phyloP scores from a whole-genome alignment of 2,329 filamentous ascomycete species.

The Trichoderma oligosporum region DNA sequence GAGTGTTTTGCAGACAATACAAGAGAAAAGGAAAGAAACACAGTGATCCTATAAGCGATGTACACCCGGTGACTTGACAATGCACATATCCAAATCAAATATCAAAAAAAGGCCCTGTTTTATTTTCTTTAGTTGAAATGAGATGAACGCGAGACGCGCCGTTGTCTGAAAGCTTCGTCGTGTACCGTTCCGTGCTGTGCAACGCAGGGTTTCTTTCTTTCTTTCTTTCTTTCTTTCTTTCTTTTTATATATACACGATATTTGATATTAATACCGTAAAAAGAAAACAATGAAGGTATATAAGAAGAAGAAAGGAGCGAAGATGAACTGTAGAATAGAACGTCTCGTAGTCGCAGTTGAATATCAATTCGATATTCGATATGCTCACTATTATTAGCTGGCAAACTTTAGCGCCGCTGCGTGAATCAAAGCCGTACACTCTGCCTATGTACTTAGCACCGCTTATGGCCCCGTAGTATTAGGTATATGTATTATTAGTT shows the following conservation, averaged over 20 bases:
- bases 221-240: too few relatives aligned
- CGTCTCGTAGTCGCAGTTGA: neutral
- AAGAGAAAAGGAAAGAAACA: neutral
- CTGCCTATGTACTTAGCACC: neutral
- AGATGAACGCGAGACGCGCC: neutral
- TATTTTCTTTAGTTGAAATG: neutral
- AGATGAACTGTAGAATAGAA: neutral
- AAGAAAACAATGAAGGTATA: neutral
- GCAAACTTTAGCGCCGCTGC: neutral
- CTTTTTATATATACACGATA: too few relatives aligned
- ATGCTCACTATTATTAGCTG: neutral
- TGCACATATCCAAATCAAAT: neutral
- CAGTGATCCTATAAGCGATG: neutral
- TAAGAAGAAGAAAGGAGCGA: neutral
- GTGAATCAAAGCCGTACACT: neutral
- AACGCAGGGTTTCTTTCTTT: neutral
- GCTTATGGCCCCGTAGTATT: too few relatives aligned
- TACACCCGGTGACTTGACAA: neutral
- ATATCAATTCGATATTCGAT: neutral
- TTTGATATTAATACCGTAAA: neutral
- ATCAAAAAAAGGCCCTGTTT: too few relatives aligned
- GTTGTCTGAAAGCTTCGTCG: too few relatives aligned
- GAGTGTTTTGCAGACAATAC: neutral
- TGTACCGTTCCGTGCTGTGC: neutral
- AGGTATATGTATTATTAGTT: too few relatives aligned